phyloP scores from a whole-genome alignment of 352 stramenopile species.

The Pythium monospermum region DNA sequence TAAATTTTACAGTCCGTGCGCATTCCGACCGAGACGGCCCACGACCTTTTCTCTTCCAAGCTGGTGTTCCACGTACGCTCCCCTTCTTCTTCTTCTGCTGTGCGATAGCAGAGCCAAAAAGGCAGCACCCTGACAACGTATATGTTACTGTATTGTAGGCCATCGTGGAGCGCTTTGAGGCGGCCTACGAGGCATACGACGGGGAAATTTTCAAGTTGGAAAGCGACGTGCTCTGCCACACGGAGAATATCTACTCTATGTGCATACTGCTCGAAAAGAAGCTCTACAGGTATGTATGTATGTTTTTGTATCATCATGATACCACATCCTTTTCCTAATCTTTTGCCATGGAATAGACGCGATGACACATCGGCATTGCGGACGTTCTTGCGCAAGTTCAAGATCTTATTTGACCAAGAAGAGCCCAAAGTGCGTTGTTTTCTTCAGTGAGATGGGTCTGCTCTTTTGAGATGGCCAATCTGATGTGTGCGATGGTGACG shows the following conservation, averaged over 20 bases:
- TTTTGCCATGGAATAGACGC: slow-evolving; percentile 1
- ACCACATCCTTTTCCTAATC: too few species aligned
- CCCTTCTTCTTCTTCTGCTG: too few species aligned
- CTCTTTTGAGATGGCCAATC: too few species aligned
- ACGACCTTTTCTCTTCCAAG: slow-evolving; percentile 46
- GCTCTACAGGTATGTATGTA: slow-evolving; percentile 34
- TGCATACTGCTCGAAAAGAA: slow-evolving; percentile 40
- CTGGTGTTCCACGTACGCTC: slow-evolving; percentile 55
- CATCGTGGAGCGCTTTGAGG: slow-evolving; percentile 54
- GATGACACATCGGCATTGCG: slow-evolving; percentile 26
- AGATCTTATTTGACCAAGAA: slow-evolving; percentile 44
- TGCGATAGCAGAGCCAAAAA: too few species aligned
- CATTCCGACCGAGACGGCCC: slow-evolving; percentile 28
- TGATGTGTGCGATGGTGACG: too few species aligned
- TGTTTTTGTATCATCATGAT: neutral
- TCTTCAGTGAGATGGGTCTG: too few species aligned
- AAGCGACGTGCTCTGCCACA: slow-evolving; percentile 54
- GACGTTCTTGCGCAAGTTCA: slow-evolving; percentile 45
- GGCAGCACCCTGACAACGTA: too few species aligned
- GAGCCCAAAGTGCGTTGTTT: slow-evolving; percentile 54
- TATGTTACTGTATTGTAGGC: too few species aligned
- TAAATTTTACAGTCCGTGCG: slow-evolving; percentile 20
- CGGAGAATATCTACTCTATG: slow-evolving; percentile 49
- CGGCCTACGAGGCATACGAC: slow-evolving; percentile 42
- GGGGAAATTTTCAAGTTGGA: slow-evolving; percentile 66